phyloP scores from a whole-genome alignment of 2,329 filamentous ascomycete species.

The Ophiostoma ulmi region DNA sequence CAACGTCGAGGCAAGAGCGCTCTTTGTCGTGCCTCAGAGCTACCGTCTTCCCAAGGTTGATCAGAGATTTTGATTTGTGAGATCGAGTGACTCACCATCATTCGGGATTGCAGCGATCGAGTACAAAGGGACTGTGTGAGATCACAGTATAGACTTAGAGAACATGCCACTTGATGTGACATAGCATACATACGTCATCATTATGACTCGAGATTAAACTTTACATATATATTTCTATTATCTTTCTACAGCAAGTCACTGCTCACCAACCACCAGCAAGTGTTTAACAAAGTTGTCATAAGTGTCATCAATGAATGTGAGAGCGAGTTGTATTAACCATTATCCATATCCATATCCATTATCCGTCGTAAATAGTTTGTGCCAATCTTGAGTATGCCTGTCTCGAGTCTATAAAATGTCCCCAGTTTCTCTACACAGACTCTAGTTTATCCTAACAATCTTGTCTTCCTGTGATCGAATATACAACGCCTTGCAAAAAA shows the following conservation, averaged over 20 bases:
- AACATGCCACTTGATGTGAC: background rate
- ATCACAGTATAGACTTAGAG: background rate
- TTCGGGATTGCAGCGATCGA: background rate
- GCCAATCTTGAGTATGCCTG: background rate
- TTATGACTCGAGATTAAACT: background rate
- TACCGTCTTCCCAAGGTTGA: slow-evolving; percentile 32
- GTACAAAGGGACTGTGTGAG: background rate
- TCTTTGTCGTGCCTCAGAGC: slow-evolving; percentile 55
- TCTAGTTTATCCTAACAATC: background rate
- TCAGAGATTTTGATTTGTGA: slow-evolving; percentile 24
- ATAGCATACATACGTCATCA: background rate
- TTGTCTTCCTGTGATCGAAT: background rate
- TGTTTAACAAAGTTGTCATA: too few species aligned
- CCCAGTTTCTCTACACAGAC: background rate
- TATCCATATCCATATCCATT: background rate
- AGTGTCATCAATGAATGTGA: background rate
- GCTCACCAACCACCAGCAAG: too few species aligned
- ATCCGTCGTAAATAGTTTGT: background rate
- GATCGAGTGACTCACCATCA: background rate
- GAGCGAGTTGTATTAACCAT: background rate
- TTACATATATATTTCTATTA: background rate
- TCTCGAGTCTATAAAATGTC: background rate
- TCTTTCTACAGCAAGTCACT: too few species aligned
- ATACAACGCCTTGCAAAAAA: background rate
- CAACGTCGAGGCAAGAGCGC: slow-evolving; percentile 53